A percentile compares a stretch with the other conserved stretches of the same genome.
These are phyloP conservation scores for Plectranthus barbatus DNA, from an alignment of 257 asterid species.

Conservation along the genomic window DNA sequence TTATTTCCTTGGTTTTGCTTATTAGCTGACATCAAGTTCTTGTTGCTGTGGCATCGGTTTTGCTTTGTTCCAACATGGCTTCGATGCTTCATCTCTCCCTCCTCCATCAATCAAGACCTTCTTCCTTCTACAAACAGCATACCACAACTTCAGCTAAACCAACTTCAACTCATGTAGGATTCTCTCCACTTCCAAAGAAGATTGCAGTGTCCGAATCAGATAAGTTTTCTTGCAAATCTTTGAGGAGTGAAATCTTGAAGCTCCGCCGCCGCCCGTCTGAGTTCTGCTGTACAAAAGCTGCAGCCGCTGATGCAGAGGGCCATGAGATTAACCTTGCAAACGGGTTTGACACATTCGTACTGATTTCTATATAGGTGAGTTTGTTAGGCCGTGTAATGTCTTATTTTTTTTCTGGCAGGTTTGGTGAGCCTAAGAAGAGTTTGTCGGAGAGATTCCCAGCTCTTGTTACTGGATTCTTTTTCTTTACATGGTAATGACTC, in stretches of 20 bases:
- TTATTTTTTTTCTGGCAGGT: conserved; percentile 18
- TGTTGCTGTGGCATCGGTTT: background rate
- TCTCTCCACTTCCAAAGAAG: conserved; percentile 18
- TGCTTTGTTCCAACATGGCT: conserved; percentile 25
- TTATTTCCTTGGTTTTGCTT: conserved; percentile 15
- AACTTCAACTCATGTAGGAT: conserved; percentile 6
- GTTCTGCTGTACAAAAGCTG: conserved; percentile 29
- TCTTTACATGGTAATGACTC: conserved; percentile 41
- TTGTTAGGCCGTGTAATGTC: background rate
- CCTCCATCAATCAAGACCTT: conserved; percentile 25
- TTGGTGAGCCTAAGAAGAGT: conserved; percentile 30
- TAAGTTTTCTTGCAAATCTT: conserved; percentile 18
- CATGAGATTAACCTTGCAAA: conserved; percentile 30
- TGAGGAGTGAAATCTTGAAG: conserved; percentile 16
- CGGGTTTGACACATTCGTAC: conserved; percentile 20
- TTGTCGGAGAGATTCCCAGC: conserved; percentile 48
- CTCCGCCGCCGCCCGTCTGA: conserved; percentile 14
- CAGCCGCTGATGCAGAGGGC: conserved; percentile 43
- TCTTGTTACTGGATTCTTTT: conserved; percentile 58
- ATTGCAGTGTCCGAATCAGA: background rate
- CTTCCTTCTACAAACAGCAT: conserved; percentile 9
- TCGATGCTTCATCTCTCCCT: conserved; percentile 23
- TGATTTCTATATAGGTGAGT: background rate
- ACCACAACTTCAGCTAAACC: background rate
- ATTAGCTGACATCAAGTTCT: conserved; percentile 4